phyloP scores from a whole-genome alignment of 371 early-diverging fungal genomes.

The Syncephalastrum monosporum region DNA sequence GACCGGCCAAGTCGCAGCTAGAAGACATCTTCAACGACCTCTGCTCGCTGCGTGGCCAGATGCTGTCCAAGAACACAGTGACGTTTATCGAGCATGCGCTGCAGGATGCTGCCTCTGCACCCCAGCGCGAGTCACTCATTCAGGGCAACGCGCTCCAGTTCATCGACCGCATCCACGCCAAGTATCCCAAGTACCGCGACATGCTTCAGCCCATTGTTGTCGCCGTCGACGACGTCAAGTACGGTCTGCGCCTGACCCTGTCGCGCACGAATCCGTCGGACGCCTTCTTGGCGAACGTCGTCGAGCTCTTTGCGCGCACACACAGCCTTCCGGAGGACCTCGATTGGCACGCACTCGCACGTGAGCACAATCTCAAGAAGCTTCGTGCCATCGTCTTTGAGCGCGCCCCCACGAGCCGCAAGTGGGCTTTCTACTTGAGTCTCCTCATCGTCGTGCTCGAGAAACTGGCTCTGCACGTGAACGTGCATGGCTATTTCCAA shows the following conservation, averaged over 20 bases:
- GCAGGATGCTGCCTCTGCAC: conserved; percentile 23
- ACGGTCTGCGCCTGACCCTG: conserved; percentile 68
- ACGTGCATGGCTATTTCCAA: conserved; percentile 54
- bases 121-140: conserved; percentile 63
- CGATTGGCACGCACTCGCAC: conserved; percentile 49
- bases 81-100: conserved; percentile 43
- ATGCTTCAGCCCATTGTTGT: conserved; percentile 73
- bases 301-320: conserved; percentile 46
- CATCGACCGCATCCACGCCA: conserved; percentile 59
- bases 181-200: conserved; percentile 70
- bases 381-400: conserved; percentile 56
- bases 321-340: conserved; percentile 37
- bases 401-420: conserved; percentile 46
- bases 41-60: conserved; percentile 63
- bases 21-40: conserved; percentile 77
- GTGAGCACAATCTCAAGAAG: conserved; percentile 36
- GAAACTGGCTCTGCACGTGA: conserved; percentile 50
- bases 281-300: conserved; percentile 36
- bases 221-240: conserved; percentile 75
- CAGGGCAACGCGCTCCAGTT: conserved; percentile 76
- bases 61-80: conserved; percentile 55
- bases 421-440: conserved; percentile 67
- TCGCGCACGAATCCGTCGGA: conserved; percentile 31
- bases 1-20: conserved; percentile 72
- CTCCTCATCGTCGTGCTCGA: conserved; percentile 60